Evolutionary conservation across 768 basidiomycete genomes (phyloP).

Genomic region (Phaffia australis): DNA sequence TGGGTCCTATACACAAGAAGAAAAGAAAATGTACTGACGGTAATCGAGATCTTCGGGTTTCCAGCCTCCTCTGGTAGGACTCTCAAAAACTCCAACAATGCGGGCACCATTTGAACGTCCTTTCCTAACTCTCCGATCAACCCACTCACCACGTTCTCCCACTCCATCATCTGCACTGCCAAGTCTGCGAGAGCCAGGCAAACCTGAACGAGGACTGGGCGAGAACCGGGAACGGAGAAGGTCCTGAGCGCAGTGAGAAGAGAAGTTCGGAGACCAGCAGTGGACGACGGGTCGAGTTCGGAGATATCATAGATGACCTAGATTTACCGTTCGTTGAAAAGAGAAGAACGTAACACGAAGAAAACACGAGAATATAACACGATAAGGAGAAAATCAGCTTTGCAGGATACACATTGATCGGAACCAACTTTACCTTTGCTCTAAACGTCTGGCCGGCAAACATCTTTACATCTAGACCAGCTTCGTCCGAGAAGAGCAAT

Average conservation of each 20-base stretch:
- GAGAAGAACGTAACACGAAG: background rate
- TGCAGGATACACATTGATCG: background rate
- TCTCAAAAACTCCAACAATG: constrained; percentile 77
- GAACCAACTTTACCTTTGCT: constrained; percentile 58
- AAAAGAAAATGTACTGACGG: constrained; percentile 47
- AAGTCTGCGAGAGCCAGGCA: constrained; percentile 83
- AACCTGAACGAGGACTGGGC: constrained; percentile 74
- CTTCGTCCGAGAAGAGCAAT: constrained; percentile 69
- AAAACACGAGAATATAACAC: background rate
- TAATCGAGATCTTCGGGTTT: constrained; percentile 77
- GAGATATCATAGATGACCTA: constrained; percentile 92
- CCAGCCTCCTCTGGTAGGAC: constrained; percentile 77
- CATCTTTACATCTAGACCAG: constrained; percentile 66
- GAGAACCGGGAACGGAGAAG: constrained; percentile 61
- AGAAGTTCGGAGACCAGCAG: constrained; percentile 74
- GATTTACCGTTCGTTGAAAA: background rate
- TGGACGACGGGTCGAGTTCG: constrained; percentile 65
- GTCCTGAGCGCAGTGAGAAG: constrained; percentile 62
- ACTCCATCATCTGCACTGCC: constrained; percentile 72
- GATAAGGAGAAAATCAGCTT: constrained; percentile 3
- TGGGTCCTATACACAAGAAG: background rate
- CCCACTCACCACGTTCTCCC: constrained; percentile 66
- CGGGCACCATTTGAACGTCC: constrained; percentile 70
- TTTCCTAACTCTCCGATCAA: constrained; percentile 78
- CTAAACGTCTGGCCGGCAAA: constrained; percentile 96